Base-by-base conservation (phyloP, 768 basidiomycete genomes). In the Cyathus striatus region DNA sequence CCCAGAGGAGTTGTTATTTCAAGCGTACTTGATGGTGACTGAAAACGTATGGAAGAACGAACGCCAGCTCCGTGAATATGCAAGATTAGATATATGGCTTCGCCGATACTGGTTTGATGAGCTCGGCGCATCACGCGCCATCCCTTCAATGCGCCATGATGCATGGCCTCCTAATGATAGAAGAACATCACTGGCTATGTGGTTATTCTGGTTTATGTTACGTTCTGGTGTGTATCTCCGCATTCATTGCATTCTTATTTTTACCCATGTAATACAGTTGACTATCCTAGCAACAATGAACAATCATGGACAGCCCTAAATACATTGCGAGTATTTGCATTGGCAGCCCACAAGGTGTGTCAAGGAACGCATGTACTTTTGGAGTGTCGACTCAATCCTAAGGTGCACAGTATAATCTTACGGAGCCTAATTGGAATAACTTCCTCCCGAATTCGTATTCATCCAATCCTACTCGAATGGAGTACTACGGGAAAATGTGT, bases 31-130 rank as follows among this genome's bases (percentile, higher is more conserved):
- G 26, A 79, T 91, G 79, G 75, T 90, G 72, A 65, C 91, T 37
- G 90, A 92, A 64, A 84, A 88, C 50, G 84, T 84, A 22, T 84
- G 79, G 33, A 81, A 75, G 55, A 90, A 90, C 50, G 76, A 76
- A 50, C 58, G 38, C 35, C 87, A 89, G 56, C 70, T 90, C n/a
- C 57, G 78, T n/a, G 77, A 79, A 18, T 88, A 82, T 52, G 86
- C 78, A 4, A 53, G 56, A 30, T 73, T 88, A 43, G 75, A 80
- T 42, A 50, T 51, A 0, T 90, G 87, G 86, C 57, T 90, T 32
- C 66, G 65, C 50, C 70, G 73, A 43, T 90, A 77, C 54, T 82
- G 82, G 79, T 81, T 88, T 48, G 71, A 78, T 44, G 63, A 69
- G 7, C 48, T 62, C 13, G 84, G 85, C 2, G 71, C 79, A 21